Percentiles rank a stretch among this genome's conserved stretches.
Conservation (phyloP, 2,329 filamentous ascomycete genomes). For the Botrytis fabae region DNA sequence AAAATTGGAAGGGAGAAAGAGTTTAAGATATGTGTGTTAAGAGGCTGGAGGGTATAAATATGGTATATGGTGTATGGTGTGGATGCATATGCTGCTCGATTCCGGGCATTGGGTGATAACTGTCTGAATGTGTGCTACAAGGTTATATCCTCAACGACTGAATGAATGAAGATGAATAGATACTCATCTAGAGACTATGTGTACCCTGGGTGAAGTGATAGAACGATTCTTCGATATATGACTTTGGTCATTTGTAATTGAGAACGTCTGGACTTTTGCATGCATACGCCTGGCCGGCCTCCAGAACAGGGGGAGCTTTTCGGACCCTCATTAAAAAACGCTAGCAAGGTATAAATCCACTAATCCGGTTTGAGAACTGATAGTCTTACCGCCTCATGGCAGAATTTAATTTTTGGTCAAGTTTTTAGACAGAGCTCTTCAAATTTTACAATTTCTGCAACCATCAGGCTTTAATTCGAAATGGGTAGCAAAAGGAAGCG, state of each 20-base stretch:
- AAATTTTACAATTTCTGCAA: background rate
- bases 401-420: conserved; percentile 24
- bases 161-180: background rate
- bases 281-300: background rate
- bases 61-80: background rate
- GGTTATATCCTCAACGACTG: background rate
- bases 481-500: conserved; percentile 51
- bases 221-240: background rate
- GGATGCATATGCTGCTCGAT: background rate
- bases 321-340: background rate
- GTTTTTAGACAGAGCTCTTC: conserved; percentile 9
- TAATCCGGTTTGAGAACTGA: background rate
- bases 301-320: background rate
- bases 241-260: background rate
- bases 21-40: background rate
- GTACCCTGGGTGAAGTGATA: background rate
- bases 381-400: background rate
- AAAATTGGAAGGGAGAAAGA: background rate
- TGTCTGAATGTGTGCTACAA: too few species aligned
- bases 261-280: background rate
- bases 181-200: background rate
- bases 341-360: conserved; percentile 1
- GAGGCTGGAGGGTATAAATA: background rate
- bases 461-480: conserved; percentile 15
- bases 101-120: background rate